Conservation (phyloP, 306 rosid species). For the Castanea crenata region DNA sequence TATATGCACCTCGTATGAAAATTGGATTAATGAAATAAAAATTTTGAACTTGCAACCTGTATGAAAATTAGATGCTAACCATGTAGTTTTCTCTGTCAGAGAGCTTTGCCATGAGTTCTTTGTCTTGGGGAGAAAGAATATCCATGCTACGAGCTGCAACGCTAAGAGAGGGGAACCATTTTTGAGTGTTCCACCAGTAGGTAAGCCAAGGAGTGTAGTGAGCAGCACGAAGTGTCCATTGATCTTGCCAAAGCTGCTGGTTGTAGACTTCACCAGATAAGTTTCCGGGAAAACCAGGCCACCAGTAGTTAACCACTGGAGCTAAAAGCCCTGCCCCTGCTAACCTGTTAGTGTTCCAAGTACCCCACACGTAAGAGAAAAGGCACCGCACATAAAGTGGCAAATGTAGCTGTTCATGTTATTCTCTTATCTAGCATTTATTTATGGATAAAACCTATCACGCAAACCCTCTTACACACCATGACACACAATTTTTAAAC, state of each 20-base stretch:
- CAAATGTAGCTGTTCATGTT: too few relatives aligned
- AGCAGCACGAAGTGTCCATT: conserved; percentile 50
- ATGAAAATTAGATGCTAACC: too few relatives aligned
- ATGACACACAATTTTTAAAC: too few relatives aligned
- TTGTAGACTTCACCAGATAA: conserved; percentile 35
- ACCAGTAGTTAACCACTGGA: conserved; percentile 54
- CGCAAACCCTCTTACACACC: too few relatives aligned
- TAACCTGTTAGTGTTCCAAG: conserved; percentile 30
- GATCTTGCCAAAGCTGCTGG: conserved; percentile 35
- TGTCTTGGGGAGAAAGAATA: conserved; percentile 38
- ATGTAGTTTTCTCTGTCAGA: too few relatives aligned
- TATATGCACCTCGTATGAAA: too few relatives aligned
- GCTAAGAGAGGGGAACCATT: conserved; percentile 47
- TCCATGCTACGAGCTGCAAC: conserved; percentile 15
- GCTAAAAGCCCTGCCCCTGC: conserved; percentile 51
- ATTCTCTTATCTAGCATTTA: too few relatives aligned
- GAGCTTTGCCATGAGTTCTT: conserved; percentile 13
- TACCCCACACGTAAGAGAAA: too few relatives aligned
- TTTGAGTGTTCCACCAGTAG: conserved; percentile 62
- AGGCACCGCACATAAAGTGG: too few relatives aligned
- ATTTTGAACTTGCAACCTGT: neutral
- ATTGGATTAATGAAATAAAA: neutral
- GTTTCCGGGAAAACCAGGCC: neutral
- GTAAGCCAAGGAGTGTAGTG: conserved; percentile 51
- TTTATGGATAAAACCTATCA: too few relatives aligned